Evolutionary conservation across 2,329 filamentous ascomycete genomes (phyloP).

Genomic region (Aspergillus sp.): DNA sequence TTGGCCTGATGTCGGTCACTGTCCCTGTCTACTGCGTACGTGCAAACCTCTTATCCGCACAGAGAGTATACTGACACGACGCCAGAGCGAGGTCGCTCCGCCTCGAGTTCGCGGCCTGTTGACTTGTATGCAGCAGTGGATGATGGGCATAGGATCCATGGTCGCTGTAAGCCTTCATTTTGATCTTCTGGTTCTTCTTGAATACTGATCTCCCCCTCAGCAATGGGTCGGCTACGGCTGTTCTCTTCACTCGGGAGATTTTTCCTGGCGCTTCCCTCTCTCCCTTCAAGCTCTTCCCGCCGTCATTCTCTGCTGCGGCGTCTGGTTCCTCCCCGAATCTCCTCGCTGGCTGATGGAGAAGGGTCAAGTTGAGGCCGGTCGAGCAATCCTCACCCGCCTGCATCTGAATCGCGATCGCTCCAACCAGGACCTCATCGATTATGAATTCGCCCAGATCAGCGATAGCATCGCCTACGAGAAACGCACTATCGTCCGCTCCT

Average conservation of each 20-base stretch:
- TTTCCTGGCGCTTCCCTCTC: conserved; percentile 32
- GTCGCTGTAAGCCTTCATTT: neutral
- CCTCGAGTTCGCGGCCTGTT: conserved; percentile 4
- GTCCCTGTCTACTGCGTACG: too few relatives aligned
- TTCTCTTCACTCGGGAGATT: conserved; percentile 4
- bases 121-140: neutral
- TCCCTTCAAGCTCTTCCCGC: conserved; percentile 38
- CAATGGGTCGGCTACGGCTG: neutral
- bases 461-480: too few relatives aligned
- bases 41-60: too few relatives aligned
- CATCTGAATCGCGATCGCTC: too few relatives aligned
- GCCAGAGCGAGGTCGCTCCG: too few relatives aligned
- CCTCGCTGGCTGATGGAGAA: conserved; percentile 34
- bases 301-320: conserved; percentile 28
- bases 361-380: conserved; percentile 3
- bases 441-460: too few relatives aligned
- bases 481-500: too few relatives aligned
- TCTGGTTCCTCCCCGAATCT: conserved; percentile 30
- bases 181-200: too few relatives aligned
- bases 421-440: too few relatives aligned
- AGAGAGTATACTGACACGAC: too few relatives aligned
- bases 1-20: too few relatives aligned
- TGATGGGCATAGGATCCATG: conserved; percentile 13
- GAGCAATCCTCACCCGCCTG: too few relatives aligned
- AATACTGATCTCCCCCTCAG: neutral